Conservation (phyloP, 495 filamentous ascomycete genomes). For the Pyrenopolyporus hunteri region DNA sequence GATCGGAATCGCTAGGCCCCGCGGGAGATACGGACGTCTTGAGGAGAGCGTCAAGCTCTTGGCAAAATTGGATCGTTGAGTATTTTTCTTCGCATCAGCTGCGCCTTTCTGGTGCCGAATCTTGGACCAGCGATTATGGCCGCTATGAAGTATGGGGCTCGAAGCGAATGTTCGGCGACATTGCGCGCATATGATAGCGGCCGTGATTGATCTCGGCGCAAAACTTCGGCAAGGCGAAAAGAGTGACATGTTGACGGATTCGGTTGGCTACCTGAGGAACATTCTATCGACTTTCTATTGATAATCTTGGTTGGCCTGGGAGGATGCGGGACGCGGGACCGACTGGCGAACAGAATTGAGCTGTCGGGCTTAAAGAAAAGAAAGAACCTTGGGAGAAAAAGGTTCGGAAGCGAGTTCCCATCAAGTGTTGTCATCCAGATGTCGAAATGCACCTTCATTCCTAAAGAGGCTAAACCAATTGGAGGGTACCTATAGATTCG, state of each 20-base stretch:
- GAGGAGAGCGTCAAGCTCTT: conserved; percentile 60
- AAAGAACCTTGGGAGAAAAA: no score
- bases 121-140: conserved; percentile 92
- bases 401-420: no score
- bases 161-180: conserved; percentile 61
- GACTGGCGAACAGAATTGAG: no score
- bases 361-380: no score
- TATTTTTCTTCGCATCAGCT: conserved; percentile 67
- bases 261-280: neutral
- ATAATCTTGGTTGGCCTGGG: no score
- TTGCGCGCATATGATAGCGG: conserved; percentile 47
- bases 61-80: conserved; percentile 51
- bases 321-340: no score
- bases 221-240: conserved; percentile 4
- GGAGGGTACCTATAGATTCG: neutral
- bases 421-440: no score
- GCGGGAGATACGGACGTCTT: conserved; percentile 49
- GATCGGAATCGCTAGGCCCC: neutral
- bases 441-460: no score
- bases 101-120: conserved; percentile 93
- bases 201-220: conserved; percentile 11
- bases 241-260: conserved; percentile 30
- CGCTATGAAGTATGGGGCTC: conserved; percentile 59
- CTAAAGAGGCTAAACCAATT: neutral
- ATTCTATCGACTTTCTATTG: no score